Evolutionary conservation across 306 rosid genomes (phyloP).

Genomic region (Rosa persica): DNA sequence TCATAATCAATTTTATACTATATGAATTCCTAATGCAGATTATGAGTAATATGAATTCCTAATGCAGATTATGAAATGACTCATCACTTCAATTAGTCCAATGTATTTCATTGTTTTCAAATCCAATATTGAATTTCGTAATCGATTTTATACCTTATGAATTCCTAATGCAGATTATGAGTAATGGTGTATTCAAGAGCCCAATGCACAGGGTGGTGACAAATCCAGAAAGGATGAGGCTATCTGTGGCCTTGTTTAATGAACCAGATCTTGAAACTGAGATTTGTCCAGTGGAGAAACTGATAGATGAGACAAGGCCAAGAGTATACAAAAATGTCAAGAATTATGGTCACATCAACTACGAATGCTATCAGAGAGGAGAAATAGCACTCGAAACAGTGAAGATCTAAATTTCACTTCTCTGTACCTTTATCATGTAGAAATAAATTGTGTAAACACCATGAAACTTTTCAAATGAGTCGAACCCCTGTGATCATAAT

Average conservation of each 20-base stretch:
- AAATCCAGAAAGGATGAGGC: conserved; percentile 21
- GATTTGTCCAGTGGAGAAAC: conserved; percentile 6
- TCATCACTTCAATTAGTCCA: too few species aligned
- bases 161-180: not conserved
- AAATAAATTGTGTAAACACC: not conserved
- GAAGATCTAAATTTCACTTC: not conserved
- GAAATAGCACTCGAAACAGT: not conserved
- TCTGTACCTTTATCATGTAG: not conserved
- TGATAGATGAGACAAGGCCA: conserved; percentile 15
- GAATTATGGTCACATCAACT: conserved; percentile 14
- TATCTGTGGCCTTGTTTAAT: conserved; percentile 19
- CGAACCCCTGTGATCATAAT: not conserved
- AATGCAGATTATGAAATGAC: too few species aligned
- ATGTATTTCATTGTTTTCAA: too few species aligned
- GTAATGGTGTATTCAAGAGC: conserved; percentile 22
- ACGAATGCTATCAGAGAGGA: conserved; percentile 18
- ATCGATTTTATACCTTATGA: too few species aligned
- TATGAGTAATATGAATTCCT: too few species aligned
- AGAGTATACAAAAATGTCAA: conserved; percentile 16
- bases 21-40: not conserved
- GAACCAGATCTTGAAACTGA: conserved; percentile 15
- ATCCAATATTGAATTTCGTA: too few species aligned
- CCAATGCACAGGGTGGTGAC: conserved; percentile 23
- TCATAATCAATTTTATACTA: not conserved
- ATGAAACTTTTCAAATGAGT: not conserved